Percentiles rank a stretch among this genome's conserved stretches.
phyloP scores from a whole-genome alignment of 1,139 yeast species.

The Arxiozyma slooffiae region DNA sequence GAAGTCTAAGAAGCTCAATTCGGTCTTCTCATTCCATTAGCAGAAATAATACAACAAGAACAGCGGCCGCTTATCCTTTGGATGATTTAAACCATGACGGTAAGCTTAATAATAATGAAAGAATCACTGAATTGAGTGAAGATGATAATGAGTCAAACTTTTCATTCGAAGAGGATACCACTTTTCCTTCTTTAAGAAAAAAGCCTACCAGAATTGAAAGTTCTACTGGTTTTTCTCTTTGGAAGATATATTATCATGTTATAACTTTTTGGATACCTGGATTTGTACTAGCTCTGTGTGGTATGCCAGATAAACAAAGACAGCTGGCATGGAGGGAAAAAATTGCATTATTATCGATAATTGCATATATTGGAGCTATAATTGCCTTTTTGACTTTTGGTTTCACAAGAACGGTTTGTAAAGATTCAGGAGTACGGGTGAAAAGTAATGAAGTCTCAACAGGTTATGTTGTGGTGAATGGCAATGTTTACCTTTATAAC shows the following conservation, averaged over 20 bases:
- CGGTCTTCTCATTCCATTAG: conserved; percentile 7
- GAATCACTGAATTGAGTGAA: conserved; percentile 2
- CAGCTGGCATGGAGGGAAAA: conserved; percentile 97
- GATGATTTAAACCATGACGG: background rate
- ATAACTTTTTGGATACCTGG: conserved; percentile 91
- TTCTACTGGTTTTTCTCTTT: conserved; percentile 36
- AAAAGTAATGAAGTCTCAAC: conserved; percentile 47
- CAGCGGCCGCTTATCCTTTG: background rate
- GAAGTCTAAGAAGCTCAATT: conserved; percentile 8
- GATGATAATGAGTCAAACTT: conserved; percentile 1
- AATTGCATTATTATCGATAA: conserved; percentile 70
- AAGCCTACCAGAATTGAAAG: conserved; percentile 8
- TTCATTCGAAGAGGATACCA: background rate
- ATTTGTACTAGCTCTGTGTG: conserved; percentile 59
- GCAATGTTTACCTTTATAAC: conserved; percentile 68
- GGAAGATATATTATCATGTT: conserved; percentile 73
- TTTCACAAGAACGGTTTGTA: conserved; percentile 77
- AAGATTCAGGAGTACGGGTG: conserved; percentile 41
- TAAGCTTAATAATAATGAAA: background rate
- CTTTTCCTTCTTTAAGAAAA: conserved; percentile 2
- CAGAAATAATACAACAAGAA: background rate
- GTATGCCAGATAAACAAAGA: conserved; percentile 67
- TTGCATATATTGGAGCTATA: conserved; percentile 61
- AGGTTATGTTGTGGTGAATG: conserved; percentile 69
- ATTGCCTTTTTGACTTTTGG: conserved; percentile 89